These are phyloP conservation scores for Alternaria conjuncta DNA, from an alignment of 2,329 filamentous ascomycete genomes.

Conservation along the genomic window DNA sequence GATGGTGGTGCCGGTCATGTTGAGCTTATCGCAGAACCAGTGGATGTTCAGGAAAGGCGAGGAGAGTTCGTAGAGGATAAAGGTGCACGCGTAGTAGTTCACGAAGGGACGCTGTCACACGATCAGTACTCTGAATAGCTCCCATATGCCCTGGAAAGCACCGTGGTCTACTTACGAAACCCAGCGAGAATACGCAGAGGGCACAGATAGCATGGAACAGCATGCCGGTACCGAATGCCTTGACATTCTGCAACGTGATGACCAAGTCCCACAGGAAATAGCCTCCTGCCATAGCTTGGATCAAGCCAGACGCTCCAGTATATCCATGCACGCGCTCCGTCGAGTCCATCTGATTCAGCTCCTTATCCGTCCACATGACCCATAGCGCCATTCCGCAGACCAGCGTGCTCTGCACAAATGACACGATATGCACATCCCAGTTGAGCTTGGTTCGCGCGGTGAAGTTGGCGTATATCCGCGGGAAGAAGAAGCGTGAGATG, in stretches of 20 bases:
- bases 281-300: slow-evolving; percentile 77
- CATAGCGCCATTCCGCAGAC: slow-evolving; percentile 78
- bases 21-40: slow-evolving; percentile 90
- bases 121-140: not conserved
- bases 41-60: slow-evolving; percentile 86
- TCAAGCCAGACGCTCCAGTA: slow-evolving; percentile 71
- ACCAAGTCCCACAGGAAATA: slow-evolving; percentile 87
- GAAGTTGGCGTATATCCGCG: slow-evolving; percentile 67
- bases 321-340: slow-evolving; percentile 79
- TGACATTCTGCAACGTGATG: slow-evolving; percentile 70
- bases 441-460: slow-evolving; percentile 71
- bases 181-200: slow-evolving; percentile 75
- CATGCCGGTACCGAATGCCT: slow-evolving; percentile 77
- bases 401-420: slow-evolving; percentile 75
- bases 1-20: slow-evolving; percentile 74
- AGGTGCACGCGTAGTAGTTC: slow-evolving; percentile 80
- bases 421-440: slow-evolving; percentile 87
- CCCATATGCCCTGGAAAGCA: not conserved
- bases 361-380: slow-evolving; percentile 71
- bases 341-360: slow-evolving; percentile 70
- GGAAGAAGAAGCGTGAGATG: slow-evolving; percentile 68
- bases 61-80: slow-evolving; percentile 87
- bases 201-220: slow-evolving; percentile 79
- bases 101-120: slow-evolving; percentile 74
- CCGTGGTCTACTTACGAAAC: slow-evolving; percentile 68